Base-by-base conservation (phyloP, 73 alveolate species). In the Paramecium sexaurelia region DNA sequence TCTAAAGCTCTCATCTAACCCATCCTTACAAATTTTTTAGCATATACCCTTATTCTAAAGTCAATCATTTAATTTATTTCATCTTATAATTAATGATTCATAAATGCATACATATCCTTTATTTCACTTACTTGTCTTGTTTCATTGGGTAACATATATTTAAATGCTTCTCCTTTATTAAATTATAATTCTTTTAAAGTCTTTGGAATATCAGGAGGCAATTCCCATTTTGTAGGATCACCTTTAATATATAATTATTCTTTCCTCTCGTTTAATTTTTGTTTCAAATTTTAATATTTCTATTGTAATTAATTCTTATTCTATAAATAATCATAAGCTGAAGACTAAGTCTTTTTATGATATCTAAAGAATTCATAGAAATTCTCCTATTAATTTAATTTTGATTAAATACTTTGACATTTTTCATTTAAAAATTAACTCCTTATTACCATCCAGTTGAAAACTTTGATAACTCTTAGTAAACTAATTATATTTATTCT, bases 201-300 rank as follows among this genome's bases (percentile, higher is more conserved):
- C 27, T 78, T 78, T 41, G 90, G 90, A 78, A 78, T 78, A 78
- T 78, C 90, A 36, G 90, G 75, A 43, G 90, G 90, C 13, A 78
- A 43, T 78, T 78, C 90, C 90, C 90, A 78, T 78, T 78, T 78
- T 7, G 90, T 41, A 22, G 90, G 68, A 78, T 78, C 90, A 1
- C 55, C 47, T 78, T 78, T 37, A 10, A 78, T 19, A 22, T 24
- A 78, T 43, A 78, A 78, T 45, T 78, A 36, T 13, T 78, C 90
- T 17, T 78, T 78, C 13, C 41, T 78, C 5, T 78, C 90, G 41
- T 37, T 22, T 19, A 78, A 6, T 43, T 43, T 78, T 11, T 22
- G 22, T 29, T 40, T 78, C 27, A 41, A 11, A 22, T 78, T 40
- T 4, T 41, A 22, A 22, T 40, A 78, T 40, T 78, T 41, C 45